These are phyloP conservation scores for Polygonum aviculare DNA, from an alignment of 148 eudicot genomes.

Conservation along the genomic window DNA sequence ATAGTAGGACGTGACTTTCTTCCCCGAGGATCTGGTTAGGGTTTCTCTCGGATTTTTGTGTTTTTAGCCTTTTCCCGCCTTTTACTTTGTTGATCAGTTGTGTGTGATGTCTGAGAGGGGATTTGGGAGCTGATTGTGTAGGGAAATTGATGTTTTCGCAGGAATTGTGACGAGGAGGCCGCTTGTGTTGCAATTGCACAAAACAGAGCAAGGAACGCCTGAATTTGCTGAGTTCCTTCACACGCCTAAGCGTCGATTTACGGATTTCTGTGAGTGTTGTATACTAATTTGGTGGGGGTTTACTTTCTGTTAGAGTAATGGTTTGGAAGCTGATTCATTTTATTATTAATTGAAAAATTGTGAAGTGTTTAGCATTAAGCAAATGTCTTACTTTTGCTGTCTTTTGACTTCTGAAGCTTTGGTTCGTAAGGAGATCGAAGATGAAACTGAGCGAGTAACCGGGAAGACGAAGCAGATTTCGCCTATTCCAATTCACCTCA, in stretches of 20 bases:
- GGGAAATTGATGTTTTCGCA: slow-evolving; percentile 8
- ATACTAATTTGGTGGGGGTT: not conserved
- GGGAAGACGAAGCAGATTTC: slow-evolving; percentile 48
- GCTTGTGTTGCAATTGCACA: slow-evolving; percentile 49
- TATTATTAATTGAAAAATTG: not conserved
- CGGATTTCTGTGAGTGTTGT: slow-evolving; percentile 48
- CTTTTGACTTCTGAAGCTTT: slow-evolving; percentile 28
- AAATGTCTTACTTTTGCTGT: not conserved
- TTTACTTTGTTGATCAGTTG: not conserved
- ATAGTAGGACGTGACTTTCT: slow-evolving; percentile 77
- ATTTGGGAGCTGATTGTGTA: not conserved
- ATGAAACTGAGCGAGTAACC: slow-evolving; percentile 57
- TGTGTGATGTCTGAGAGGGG: slow-evolving; percentile 1
- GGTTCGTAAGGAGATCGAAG: slow-evolving; percentile 53
- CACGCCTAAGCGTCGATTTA: slow-evolving; percentile 30
- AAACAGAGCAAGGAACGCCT: slow-evolving; percentile 38
- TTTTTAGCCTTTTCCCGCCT: not conserved
- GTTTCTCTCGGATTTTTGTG: not conserved
- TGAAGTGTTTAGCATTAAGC: not conserved
- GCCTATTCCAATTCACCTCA: slow-evolving; percentile 47
- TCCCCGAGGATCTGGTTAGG: slow-evolving; percentile 72
- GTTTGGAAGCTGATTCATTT: not conserved
- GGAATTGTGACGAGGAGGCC: slow-evolving; percentile 78
- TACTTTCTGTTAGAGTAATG: not conserved
- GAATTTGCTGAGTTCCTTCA: slow-evolving; percentile 73